phyloP scores from a whole-genome alignment of 371 early-diverging fungal genomes.

The Quaeritorhiza haematococci region DNA sequence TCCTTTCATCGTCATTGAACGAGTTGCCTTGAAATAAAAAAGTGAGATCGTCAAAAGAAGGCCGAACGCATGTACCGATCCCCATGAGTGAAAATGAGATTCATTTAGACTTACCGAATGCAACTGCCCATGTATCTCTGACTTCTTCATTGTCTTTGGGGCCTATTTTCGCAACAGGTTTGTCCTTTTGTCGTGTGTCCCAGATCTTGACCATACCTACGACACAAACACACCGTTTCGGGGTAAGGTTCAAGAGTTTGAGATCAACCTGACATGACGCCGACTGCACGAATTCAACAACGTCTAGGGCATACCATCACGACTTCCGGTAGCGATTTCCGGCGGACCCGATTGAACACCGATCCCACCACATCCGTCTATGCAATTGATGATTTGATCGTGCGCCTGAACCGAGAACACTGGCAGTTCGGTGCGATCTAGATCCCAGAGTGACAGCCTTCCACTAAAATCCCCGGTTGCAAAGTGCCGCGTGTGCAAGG shows the following conservation, averaged over 20 bases:
- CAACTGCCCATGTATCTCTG: conserved; percentile 73
- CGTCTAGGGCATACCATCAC: conserved; percentile 52
- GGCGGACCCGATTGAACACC: conserved; percentile 50
- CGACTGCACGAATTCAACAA: background rate
- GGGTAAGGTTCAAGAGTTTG: too few relatives aligned
- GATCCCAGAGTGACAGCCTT: conserved; percentile 63
- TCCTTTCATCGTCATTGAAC: conserved; percentile 42
- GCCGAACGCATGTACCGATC: background rate
- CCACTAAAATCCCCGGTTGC: conserved; percentile 78
- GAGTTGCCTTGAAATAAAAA: conserved; percentile 44
- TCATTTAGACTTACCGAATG: conserved; percentile 55
- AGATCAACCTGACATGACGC: background rate
- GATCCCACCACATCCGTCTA: conserved; percentile 62
- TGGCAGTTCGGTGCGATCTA: conserved; percentile 60
- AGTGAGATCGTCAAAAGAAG: background rate
- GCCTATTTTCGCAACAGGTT: conserved; percentile 59
- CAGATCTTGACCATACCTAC: conserved; percentile 69
- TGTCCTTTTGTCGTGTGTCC: conserved; percentile 67
- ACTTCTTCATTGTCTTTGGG: conserved; percentile 42
- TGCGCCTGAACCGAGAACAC: conserved; percentile 61
- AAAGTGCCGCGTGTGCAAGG: conserved; percentile 50
- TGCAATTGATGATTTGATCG: conserved; percentile 66
- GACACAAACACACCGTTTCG: background rate
- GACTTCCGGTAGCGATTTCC: conserved; percentile 68
- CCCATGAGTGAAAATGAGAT: background rate